These are phyloP conservation scores for Kernera saxatilis DNA, from an alignment of 345 rosid species.

Conservation along the genomic window DNA sequence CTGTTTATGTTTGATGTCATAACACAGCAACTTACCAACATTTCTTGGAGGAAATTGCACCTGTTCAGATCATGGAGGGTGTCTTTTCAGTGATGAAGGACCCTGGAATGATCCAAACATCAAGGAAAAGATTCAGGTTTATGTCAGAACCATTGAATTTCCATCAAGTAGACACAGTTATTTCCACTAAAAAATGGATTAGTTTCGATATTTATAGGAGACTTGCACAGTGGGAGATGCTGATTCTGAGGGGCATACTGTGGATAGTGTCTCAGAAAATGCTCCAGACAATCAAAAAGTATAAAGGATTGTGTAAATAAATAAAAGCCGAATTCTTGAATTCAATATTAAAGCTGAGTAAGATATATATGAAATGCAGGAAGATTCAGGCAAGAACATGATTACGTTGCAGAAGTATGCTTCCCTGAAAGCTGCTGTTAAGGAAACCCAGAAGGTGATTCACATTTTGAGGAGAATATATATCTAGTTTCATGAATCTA, in stretches of 20 bases:
- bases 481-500: neutral
- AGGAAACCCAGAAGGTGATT: conserved; percentile 11
- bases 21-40: conserved; percentile 82
- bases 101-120: conserved; percentile 84
- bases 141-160: neutral
- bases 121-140: conserved; percentile 38
- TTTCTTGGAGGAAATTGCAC: conserved; percentile 89
- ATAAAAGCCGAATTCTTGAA: neutral
- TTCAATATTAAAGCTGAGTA: neutral
- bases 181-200: neutral
- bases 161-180: neutral
- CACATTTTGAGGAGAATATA: neutral
- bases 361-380: conserved; percentile 8
- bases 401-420: neutral
- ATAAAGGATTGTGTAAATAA: neutral
- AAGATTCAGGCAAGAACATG: neutral
- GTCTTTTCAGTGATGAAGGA: conserved; percentile 75
- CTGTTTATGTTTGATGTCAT: neutral
- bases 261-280: conserved; percentile 7
- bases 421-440: conserved; percentile 1
- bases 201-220: neutral
- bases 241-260: neutral
- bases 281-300: neutral
- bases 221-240: neutral
- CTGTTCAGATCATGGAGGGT: conserved; percentile 72